phyloP scores from a whole-genome alignment of 371 early-diverging fungal genomes.

The Chytridiales sp. region DNA sequence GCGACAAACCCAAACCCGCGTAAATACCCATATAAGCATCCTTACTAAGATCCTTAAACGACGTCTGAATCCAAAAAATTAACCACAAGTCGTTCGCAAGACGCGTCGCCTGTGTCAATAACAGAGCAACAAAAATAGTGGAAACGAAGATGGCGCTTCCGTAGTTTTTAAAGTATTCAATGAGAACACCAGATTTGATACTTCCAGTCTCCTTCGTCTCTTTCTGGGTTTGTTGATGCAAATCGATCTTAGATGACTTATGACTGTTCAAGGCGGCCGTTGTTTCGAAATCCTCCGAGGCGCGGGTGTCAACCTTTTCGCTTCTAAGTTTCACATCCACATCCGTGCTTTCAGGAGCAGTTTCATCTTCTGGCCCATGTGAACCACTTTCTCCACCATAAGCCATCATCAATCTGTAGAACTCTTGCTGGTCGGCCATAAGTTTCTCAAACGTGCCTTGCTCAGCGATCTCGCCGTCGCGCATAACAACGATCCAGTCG shows the following conservation, averaged over 20 bases:
- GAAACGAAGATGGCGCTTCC: conserved; percentile 12
- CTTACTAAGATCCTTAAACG: conserved; percentile 12
- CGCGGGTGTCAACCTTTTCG: background rate
- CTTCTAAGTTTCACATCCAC: background rate
- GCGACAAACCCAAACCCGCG: conserved; percentile 19
- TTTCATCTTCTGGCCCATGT: conserved; percentile 8
- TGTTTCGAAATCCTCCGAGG: background rate
- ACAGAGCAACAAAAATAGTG: conserved; percentile 9
- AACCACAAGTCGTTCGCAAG: conserved; percentile 32
- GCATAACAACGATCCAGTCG: conserved; percentile 57
- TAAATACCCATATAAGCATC: conserved; percentile 27
- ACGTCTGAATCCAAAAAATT: conserved; percentile 16
- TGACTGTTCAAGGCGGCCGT: conserved; percentile 5
- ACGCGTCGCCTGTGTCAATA: conserved; percentile 17
- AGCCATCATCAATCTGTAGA: conserved; percentile 45
- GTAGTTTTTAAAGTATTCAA: conserved; percentile 14
- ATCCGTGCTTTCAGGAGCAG: background rate
- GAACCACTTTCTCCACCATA: conserved; percentile 42
- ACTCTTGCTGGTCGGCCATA: conserved; percentile 48
- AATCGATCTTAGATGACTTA: background rate
- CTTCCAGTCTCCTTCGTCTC: conserved; percentile 12
- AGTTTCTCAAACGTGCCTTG: conserved; percentile 57
- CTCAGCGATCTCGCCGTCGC: conserved; percentile 58
- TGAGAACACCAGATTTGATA: conserved; percentile 12
- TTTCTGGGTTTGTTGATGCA: conserved; percentile 9